Conservation (phyloP, 2,329 filamentous ascomycete genomes). For the Eutypa lata region DNA sequence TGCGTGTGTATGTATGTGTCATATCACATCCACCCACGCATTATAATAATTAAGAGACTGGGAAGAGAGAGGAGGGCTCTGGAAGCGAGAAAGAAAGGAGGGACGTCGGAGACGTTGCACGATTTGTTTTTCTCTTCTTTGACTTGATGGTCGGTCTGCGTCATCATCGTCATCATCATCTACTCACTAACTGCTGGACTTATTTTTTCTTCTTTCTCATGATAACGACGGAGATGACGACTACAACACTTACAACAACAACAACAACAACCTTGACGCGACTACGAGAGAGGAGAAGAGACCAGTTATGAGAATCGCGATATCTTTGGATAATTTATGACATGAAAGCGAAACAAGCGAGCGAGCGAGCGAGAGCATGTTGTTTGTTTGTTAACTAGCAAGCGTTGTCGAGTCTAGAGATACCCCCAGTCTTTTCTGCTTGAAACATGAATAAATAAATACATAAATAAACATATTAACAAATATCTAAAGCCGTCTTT, state of each 20-base stretch:
- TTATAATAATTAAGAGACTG: not conserved
- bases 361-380: conserved; percentile 1
- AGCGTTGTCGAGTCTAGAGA: conserved; percentile 13
- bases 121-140: not conserved
- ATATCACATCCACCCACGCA: not conserved
- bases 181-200: too few relatives aligned
- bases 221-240: too few relatives aligned
- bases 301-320: too few relatives aligned
- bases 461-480: conserved; percentile 1
- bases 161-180: too few relatives aligned
- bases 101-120: too few relatives aligned
- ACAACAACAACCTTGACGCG: too few relatives aligned
- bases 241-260: too few relatives aligned
- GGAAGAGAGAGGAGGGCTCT: not conserved
- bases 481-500: too few relatives aligned
- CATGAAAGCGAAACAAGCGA: conserved; percentile 12
- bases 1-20: not conserved
- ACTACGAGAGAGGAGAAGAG: too few relatives aligned
- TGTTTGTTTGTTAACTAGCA: too few relatives aligned
- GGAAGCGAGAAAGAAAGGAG: not conserved
- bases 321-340: conserved; percentile 8
- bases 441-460: conserved; percentile 4
- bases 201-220: too few relatives aligned
- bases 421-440: conserved; percentile 17
- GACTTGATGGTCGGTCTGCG: not conserved